These are phyloP conservation scores for Phytopythium vexans DNA, from an alignment of 352 stramenopile species.

Conservation along the genomic window DNA sequence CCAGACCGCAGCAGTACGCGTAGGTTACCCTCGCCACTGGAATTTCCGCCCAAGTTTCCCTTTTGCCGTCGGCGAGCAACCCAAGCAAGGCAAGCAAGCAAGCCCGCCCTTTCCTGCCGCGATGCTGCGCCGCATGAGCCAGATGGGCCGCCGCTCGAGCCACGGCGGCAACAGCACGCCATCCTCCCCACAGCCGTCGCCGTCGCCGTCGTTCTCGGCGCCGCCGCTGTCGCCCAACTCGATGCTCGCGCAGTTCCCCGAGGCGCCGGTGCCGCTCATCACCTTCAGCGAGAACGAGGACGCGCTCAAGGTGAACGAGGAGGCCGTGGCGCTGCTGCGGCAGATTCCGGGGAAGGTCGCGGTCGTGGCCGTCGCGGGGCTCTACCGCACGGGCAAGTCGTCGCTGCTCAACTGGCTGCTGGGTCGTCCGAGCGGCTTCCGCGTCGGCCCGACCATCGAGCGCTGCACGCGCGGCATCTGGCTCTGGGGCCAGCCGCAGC, in stretches of 20 bases:
- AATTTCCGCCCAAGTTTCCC: too few relatives aligned
- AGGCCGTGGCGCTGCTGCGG: conserved; percentile 61
- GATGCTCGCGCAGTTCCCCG: conserved; percentile 51
- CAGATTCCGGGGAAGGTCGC: conserved; percentile 74
- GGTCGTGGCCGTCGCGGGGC: conserved; percentile 79
- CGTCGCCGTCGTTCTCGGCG: neutral
- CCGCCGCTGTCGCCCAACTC: conserved; percentile 15
- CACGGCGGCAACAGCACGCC: neutral
- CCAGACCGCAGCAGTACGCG: too few relatives aligned
- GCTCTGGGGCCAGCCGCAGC: conserved; percentile 76
- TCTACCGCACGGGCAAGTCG: conserved; percentile 87
- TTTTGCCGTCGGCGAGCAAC: neutral
- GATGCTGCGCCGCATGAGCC: conserved; percentile 6
- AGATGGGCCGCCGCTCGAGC: conserved; percentile 4
- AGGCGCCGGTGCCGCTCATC: conserved; percentile 80
- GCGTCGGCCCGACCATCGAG: conserved; percentile 77
- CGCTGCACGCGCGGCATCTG: conserved; percentile 86
- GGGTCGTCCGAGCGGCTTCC: conserved; percentile 64
- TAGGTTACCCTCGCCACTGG: too few relatives aligned
- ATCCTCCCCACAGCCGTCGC: neutral
- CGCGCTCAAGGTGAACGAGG: conserved; percentile 76
- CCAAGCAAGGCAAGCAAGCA: neutral
- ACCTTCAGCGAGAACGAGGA: conserved; percentile 84
- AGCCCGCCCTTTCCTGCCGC: neutral
- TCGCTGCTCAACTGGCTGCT: conserved; percentile 88